Evolutionary conservation across 495 filamentous ascomycete genomes (phyloP), one percentile per base, ranked within the genome.

Genomic region (Penicillium maclennaniae): DNA sequence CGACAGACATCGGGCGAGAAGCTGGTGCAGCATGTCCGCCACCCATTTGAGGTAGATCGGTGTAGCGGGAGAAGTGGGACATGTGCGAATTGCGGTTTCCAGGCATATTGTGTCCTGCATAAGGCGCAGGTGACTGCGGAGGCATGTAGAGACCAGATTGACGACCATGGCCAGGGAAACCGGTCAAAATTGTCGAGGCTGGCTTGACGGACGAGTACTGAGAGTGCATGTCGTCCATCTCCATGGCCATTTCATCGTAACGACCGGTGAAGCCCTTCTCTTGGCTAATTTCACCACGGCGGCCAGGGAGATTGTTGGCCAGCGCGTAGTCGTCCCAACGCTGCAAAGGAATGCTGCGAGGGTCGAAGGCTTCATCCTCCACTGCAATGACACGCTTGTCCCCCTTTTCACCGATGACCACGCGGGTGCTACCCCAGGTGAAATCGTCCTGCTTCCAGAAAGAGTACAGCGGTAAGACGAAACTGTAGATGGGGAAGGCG

Each of bases 361-460:
- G 92, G 59, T 98, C 88, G 65, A 93, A 98, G 7, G 78, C 80
- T 58, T 93, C 90, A 53, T 96, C 92, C 44, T 91, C 86, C 8
- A 89, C 83, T 1, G 91, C 91, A 34, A 98, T 79, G 19, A 97
- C 73, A 57, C 93, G 86, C 73, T 93, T 96, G 57, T 83, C 83
- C 47, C 92, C 92, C 62, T 91, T 88, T 65, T 98, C 93, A 31
- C 88, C 92, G 58, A 97, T 87, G 62, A 98, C 93, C 55, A 98
- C 84, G 78, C 63, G 63, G 42, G 63, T 67, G 51, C 53, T 67
- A 65, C 63, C 63, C 63, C 63, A 67, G 1, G 55, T 82, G 77
- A 98, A 98, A 72, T 98, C 89, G 72, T 98, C 93, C 69, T 96
- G 91, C 65, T 95, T 92, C 93, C 93, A 98, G 84, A 98, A 98